A percentile compares a stretch with the other conserved stretches of the same genome.
These are phyloP conservation scores for Cnidoscolus chayamansa DNA, from an alignment of 441 rosid species.

Conservation along the genomic window DNA sequence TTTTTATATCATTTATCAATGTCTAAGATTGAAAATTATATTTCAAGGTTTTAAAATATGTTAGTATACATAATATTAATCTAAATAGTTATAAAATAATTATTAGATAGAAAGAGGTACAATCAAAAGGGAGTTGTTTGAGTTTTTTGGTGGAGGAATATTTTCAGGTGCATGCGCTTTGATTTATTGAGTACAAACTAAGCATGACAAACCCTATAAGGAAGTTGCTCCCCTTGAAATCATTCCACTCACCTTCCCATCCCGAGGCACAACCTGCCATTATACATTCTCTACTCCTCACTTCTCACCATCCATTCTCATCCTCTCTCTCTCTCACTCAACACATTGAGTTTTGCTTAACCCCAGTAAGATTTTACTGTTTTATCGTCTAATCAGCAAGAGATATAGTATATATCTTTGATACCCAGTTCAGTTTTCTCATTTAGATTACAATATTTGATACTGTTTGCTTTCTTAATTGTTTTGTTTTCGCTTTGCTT, in stretches of 20 bases:
- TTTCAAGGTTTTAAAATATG: too few species aligned
- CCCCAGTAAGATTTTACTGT: too few species aligned
- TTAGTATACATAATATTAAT: too few species aligned
- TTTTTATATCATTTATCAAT: too few species aligned
- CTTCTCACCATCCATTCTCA: constrained; percentile 1
- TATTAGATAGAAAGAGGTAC: constrained; percentile 25
- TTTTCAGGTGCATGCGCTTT: constrained; percentile 62
- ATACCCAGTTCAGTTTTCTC: background rate
- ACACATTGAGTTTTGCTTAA: too few species aligned
- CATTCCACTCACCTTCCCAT: constrained; percentile 68
- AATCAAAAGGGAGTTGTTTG: constrained; percentile 38
- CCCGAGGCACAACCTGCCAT: constrained; percentile 47
- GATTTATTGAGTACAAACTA: constrained; percentile 50
- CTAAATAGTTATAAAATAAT: constrained; percentile 20
- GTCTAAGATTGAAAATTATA: too few species aligned
- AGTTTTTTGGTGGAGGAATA: constrained; percentile 38
- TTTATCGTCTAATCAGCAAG: too few species aligned
- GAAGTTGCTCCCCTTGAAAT: constrained; percentile 50
- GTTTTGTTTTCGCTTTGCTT: too few species aligned
- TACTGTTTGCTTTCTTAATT: too few species aligned
- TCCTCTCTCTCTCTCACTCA: background rate
- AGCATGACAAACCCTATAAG: constrained; percentile 74
- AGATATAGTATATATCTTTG: background rate
- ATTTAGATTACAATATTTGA: background rate
- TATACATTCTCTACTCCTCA: constrained; percentile 29